Evolutionary conservation across 1,284 basidiomycete species (phyloP).

Genomic region (Trichosporon sp.): DNA sequence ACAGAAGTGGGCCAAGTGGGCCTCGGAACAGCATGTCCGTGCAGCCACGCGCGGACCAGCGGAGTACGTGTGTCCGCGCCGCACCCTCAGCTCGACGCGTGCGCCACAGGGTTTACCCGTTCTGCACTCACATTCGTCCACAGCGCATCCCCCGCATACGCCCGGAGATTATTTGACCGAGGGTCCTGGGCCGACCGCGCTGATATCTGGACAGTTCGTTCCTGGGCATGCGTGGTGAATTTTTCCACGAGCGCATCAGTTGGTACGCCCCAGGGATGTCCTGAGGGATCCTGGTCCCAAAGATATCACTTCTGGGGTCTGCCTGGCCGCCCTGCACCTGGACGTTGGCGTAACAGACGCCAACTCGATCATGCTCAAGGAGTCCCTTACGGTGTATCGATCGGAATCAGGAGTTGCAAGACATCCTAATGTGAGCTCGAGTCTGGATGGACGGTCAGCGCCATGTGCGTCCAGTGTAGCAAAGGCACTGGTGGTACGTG

Average conservation of each 20-base stretch:
- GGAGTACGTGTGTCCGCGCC: not conserved
- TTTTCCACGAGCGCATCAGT: not conserved
- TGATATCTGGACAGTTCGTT: not conserved
- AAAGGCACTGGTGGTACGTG: not conserved
- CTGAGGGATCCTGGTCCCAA: not conserved
- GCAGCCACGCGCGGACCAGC: not conserved
- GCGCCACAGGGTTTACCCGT: not conserved
- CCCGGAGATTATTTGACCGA: not conserved
- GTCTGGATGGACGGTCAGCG: not conserved
- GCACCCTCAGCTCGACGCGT: not conserved
- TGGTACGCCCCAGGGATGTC: not conserved
- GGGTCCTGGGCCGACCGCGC: not conserved
- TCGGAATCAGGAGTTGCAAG: not conserved
- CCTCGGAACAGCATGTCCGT: not conserved
- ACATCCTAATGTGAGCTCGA: not conserved
- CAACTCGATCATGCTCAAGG: not conserved
- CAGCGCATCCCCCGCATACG: not conserved
- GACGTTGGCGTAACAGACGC: not conserved
- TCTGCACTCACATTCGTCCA: not conserved
- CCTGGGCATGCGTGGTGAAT: not conserved
- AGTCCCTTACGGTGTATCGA: not conserved
- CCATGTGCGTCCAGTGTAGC: not conserved
- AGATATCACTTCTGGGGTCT: not conserved
- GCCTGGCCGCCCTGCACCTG: not conserved
- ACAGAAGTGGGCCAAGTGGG: not conserved